Base-by-base conservation (phyloP, 2,329 filamentous ascomycete species). In the Neobulgaria alba region DNA sequence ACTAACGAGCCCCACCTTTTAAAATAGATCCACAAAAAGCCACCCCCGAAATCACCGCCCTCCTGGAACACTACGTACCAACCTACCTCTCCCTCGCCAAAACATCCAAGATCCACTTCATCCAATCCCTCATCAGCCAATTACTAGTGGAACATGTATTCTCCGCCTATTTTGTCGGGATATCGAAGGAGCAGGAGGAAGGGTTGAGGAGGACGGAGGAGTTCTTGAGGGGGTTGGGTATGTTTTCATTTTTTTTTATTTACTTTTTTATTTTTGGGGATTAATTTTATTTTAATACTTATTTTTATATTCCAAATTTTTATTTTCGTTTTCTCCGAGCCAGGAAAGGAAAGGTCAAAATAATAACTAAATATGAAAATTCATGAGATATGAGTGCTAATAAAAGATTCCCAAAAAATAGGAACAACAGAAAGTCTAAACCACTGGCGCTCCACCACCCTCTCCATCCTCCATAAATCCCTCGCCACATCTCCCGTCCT, bases 401-500 rank as follows among this genome's bases (percentile, higher is more conserved):
- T n/a, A n/a, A n/a, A n/a, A n/a, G n/a, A n/a, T n/a, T n/a, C n/a
- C n/a, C n/a, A n/a, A n/a, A n/a, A n/a, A n/a, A 7, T 42, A 63
- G 66, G 63, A 36, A 67, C 72, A 4, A 63, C 65, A 33, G 70
- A 75, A 46, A 64, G 70, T 20, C 67, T 79, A 46, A 82, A 81
- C 55, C 73, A 78, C 54, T 83, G 79, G 79, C 75, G 79, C 29
- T 75, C 78, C 4, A 66, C 69, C n/a, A 83, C 79, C 2, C 66
- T 82, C 30, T 67, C 73, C 18, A 66, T 79, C 32, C 59, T 83
- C 37, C 69, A 68, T 39, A 74, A 73, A 51, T n/a, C n/a, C n/a
- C n/a, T n/a, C n/a, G 73, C 75, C 45, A 65, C 70, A 4, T 58
- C 62, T 12, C 53, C 63, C 23, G 67, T 63, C 41, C 64, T 77